Percentiles rank a stretch among this genome's conserved stretches.
These are phyloP conservation scores for Hippophae rhamnoides DNA, from an alignment of 306 rosid genomes.

Conservation along the genomic window DNA sequence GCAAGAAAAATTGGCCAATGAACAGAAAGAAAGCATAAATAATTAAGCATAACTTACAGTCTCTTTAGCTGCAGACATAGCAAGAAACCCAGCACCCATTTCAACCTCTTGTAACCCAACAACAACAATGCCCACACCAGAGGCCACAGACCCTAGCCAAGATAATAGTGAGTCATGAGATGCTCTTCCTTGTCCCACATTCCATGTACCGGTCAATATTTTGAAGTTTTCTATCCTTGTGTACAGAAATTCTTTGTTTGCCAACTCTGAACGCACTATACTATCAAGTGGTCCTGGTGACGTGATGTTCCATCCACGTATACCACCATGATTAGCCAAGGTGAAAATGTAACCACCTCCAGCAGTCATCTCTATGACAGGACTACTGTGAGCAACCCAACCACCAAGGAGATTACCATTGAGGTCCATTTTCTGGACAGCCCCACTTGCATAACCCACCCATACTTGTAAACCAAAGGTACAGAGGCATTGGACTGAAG, in stretches of 20 bases:
- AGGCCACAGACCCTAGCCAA: conserved; percentile 77
- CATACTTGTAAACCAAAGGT: conserved; percentile 69
- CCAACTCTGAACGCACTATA: conserved; percentile 60
- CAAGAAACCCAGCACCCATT: conserved; percentile 99
- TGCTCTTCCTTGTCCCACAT: conserved; percentile 95
- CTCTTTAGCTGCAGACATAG: conserved; percentile 97
- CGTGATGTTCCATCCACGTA: conserved; percentile 84
- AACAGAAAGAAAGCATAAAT: conserved; percentile 3
- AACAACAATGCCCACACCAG: conserved; percentile 73
- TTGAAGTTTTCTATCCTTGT: conserved; percentile 67
- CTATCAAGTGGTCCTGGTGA: conserved; percentile 85
- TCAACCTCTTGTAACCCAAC: conserved; percentile 99
- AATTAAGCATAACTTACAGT: conserved; percentile 51
- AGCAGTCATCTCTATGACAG: conserved; percentile 54
- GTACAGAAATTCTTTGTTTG: conserved; percentile 75
- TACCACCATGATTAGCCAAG: conserved; percentile 85
- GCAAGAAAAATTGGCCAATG: conserved; percentile 2
- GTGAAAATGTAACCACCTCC: conserved; percentile 75
- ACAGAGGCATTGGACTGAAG: conserved; percentile 77
- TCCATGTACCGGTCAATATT: conserved; percentile 89
- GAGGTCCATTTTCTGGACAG: conserved; percentile 69
- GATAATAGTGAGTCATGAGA: conserved; percentile 81
- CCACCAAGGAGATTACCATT: conserved; percentile 67
- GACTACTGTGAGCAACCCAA: conserved; percentile 82
- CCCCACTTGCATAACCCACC: conserved; percentile 83